phyloP scores from a whole-genome alignment of 305 asterid genomes.

The Solanum aculeatissimum region DNA sequence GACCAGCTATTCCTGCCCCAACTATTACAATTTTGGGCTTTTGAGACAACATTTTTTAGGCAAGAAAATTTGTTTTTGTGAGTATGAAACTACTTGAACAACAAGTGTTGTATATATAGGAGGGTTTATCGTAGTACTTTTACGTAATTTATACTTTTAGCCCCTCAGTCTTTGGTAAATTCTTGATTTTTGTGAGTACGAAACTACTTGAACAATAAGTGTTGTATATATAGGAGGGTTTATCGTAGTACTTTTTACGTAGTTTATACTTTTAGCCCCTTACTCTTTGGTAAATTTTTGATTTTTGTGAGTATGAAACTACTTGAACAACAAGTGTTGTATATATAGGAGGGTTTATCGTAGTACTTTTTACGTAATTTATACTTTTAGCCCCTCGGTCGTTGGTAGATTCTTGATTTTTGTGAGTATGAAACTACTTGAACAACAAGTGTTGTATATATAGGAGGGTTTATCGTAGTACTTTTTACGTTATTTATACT shows the following conservation, averaged over 20 bases:
- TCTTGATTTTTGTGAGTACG: slow-evolving; percentile 12
- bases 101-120: not conserved
- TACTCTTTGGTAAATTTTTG: too few relatives aligned
- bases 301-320: slow-evolving; percentile 13
- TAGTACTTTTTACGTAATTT: not conserved
- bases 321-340: not conserved
- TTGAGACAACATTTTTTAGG: slow-evolving; percentile 44
- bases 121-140: not conserved
- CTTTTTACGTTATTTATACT: not conserved
- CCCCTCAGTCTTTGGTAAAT: too few relatives aligned
- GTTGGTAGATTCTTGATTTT: slow-evolving; percentile 9
- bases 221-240: not conserved
- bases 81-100: not conserved
- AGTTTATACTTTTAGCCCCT: not conserved
- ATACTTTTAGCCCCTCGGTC: not conserved
- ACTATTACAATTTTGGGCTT: slow-evolving; percentile 73
- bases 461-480: not conserved
- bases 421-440: not conserved
- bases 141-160: not conserved
- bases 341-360: not conserved
- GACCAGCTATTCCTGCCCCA: slow-evolving; percentile 94
- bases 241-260: not conserved
- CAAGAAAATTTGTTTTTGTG: not conserved
- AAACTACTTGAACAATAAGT: not conserved
- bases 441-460: not conserved